These are phyloP conservation scores for Tarenaya hassleriana DNA, from an alignment of 345 rosid species.

Conservation along the genomic window DNA sequence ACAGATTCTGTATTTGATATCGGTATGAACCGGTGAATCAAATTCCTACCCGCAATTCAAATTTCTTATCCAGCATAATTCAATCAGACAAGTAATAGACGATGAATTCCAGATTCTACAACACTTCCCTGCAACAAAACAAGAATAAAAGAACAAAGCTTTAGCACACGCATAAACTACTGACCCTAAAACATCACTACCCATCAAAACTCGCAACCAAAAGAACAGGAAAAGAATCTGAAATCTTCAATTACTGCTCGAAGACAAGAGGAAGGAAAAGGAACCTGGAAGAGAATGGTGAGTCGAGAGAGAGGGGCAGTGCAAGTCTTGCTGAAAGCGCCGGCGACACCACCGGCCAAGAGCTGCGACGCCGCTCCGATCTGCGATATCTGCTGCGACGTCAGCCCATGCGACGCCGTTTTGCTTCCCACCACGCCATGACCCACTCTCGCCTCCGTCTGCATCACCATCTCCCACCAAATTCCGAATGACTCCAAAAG, in stretches of 20 bases:
- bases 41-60: too few species aligned
- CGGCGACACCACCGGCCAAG: slow-evolving; percentile 90
- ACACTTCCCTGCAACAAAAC: background rate
- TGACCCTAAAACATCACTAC: background rate
- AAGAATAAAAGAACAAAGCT: background rate
- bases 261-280: background rate
- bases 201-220: background rate
- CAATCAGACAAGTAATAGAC: background rate
- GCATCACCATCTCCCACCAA: slow-evolving; percentile 42
- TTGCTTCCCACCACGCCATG: slow-evolving; percentile 44
- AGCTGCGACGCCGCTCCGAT: slow-evolving; percentile 75
- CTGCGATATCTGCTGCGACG: slow-evolving; percentile 50
- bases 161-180: background rate
- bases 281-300: slow-evolving; percentile 92
- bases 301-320: slow-evolving; percentile 96
- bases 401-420: slow-evolving; percentile 38
- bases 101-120: background rate
- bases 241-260: background rate
- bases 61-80: background rate
- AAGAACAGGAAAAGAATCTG: background rate
- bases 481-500: background rate
- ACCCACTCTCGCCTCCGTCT: slow-evolving; percentile 78
- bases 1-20: too few species aligned
- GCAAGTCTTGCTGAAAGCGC: slow-evolving; percentile 94
- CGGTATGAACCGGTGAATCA: too few species aligned